These are phyloP conservation scores for Cyathus striatus DNA, from an alignment of 768 basidiomycete species.

Conservation along the genomic window DNA sequence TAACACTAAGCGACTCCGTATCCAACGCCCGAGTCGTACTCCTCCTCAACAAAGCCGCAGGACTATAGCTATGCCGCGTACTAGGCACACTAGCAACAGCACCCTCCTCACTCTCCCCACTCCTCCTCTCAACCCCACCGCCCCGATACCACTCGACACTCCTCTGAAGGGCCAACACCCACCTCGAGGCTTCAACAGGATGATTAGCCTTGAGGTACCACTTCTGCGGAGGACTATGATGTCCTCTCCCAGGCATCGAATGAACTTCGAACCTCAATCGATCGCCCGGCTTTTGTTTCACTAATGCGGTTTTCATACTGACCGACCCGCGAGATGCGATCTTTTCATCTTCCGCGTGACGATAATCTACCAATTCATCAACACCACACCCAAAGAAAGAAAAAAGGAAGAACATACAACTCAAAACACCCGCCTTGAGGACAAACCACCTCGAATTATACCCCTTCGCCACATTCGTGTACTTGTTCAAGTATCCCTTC, in stretches of 20 bases:
- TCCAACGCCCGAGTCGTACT: no score
- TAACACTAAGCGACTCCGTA: no score
- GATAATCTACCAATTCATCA: slow-evolving; percentile 54
- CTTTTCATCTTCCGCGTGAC: slow-evolving; percentile 86
- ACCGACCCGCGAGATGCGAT: slow-evolving; percentile 85
- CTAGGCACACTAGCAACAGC: slow-evolving; percentile 22
- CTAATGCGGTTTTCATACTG: slow-evolving; percentile 72
- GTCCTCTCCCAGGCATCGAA: slow-evolving; percentile 46
- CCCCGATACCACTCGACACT: slow-evolving; percentile 66
- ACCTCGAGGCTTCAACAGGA: slow-evolving; percentile 83
- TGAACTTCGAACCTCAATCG: slow-evolving; percentile 82
- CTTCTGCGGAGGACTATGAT: slow-evolving; percentile 46
- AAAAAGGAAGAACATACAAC: slow-evolving; percentile 48
- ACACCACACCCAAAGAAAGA: neutral
- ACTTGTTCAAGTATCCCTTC: slow-evolving; percentile 85
- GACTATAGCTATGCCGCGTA: no score
- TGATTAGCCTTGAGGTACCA: slow-evolving; percentile 87
- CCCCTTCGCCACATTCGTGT: slow-evolving; percentile 87
- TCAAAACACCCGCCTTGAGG: slow-evolving; percentile 77
- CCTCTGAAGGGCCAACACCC: slow-evolving; percentile 72
- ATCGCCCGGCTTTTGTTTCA: slow-evolving; percentile 50
- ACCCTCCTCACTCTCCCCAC: slow-evolving; percentile 45
- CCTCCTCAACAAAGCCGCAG: no score
- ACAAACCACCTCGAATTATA: slow-evolving; percentile 93
- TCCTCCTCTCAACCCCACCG: slow-evolving; percentile 23